phyloP scores from a whole-genome alignment of 768 basidiomycete species.

The Boletus pseudo-olivaceus region DNA sequence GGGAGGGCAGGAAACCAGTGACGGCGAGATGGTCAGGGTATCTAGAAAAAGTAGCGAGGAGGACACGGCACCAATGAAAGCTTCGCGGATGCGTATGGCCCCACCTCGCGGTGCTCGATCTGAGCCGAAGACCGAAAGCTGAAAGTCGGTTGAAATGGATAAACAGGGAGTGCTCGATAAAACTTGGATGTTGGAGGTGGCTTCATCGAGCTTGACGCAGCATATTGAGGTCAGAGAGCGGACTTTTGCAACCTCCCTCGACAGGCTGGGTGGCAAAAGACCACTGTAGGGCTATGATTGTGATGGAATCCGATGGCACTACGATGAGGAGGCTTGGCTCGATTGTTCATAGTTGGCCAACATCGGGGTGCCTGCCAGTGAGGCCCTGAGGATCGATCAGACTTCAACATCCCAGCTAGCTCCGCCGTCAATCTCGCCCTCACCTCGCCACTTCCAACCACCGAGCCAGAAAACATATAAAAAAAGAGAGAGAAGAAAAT shows the following conservation, averaged over 20 bases:
- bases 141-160: neutral
- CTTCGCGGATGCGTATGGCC: neutral
- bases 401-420: neutral
- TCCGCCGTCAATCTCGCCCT: neutral
- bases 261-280: neutral
- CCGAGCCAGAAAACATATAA: neutral
- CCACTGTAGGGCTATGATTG: neutral
- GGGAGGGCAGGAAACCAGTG: neutral
- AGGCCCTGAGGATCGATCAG: neutral
- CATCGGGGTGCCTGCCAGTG: neutral
- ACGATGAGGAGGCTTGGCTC: neutral
- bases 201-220: too few species aligned
- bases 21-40: neutral
- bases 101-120: too few species aligned
- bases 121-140: neutral
- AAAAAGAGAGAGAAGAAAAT: constrained; percentile 22
- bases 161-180: too few species aligned
- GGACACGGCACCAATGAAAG: neutral
- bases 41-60: neutral
- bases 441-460: neutral
- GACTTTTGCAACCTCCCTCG: neutral
- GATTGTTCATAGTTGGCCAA: neutral
- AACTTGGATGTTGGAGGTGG: too few species aligned
- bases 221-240: neutral
- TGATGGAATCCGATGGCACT: neutral